Base-by-base conservation (phyloP, 2,329 filamentous ascomycete species). In the Sporothrix pseudoabietina region DNA sequence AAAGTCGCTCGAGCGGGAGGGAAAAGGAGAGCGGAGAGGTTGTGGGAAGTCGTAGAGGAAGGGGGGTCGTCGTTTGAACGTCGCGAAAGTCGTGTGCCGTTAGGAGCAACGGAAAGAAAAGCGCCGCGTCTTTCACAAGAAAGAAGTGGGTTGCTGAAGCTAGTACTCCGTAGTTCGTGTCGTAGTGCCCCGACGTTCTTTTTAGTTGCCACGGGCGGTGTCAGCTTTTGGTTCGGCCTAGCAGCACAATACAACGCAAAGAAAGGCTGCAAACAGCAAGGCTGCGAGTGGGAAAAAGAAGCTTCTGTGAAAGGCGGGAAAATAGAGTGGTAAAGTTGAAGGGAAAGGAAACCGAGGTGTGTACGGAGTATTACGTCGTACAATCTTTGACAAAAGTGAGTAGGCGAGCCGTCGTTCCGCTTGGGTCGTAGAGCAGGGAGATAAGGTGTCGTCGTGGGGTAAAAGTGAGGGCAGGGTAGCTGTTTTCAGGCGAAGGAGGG, bases 151-250 rank as follows among this genome's bases (percentile, higher is more conserved):
- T 30, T 57, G 68, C 26, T 57, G 68, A 30, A 70, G 68, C 68
- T 70, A 70, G 68, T n/a, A n/a, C n/a, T n/a, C n/a, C n/a, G n/a
- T 54, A 35, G 35, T 35, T 55, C 35, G 49, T 44, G 52, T 55
- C n/a, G 65, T 47, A 66, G 61, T 47, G 61, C 22, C 47, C 19
- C 9, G 16, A 22, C 44, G 54, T n/a, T 49, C 26, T 35, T 30
- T 57, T 55, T 57, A 55, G 68, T 44, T 70, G 52, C 49, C 35
- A 41, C 22, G 35, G 68, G 68, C 68, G 68, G 68, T 70, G 68
- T 70, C 52, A 70, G 68, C 52, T 44, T 44, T 65, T 69, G 44
- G 41, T 39, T 54, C 47, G 66, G 44, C 10, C 30, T 69, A 54
- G 66, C 65, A 68, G 52, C 47, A 47, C 22, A 68, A 68, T 52